Percentiles rank a stretch among this genome's conserved stretches.
Evolutionary conservation across 306 rosid species (phyloP).

Genomic region (Quercus dentata): DNA sequence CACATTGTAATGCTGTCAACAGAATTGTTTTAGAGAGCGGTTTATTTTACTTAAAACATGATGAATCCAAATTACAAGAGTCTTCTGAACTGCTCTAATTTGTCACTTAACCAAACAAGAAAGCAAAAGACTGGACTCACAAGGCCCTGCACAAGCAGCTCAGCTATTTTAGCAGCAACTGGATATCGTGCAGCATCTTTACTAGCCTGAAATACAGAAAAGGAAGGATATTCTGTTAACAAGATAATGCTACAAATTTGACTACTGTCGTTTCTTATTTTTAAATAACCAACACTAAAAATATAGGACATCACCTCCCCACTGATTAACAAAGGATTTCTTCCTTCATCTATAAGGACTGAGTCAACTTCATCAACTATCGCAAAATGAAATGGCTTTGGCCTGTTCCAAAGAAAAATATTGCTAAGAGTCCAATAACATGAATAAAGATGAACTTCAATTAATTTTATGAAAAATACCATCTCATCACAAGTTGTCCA

Average conservation of each 20-base stretch:
- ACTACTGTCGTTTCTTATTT: slow-evolving; percentile 13
- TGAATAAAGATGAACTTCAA: slow-evolving; percentile 1
- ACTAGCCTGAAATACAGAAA: slow-evolving; percentile 68
- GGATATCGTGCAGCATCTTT: slow-evolving; percentile 94
- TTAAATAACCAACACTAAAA: slow-evolving; percentile 2
- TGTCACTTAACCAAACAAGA: slow-evolving; percentile 11
- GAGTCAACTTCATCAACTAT: slow-evolving; percentile 98
- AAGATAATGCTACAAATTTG: slow-evolving; percentile 13
- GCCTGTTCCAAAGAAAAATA: slow-evolving; percentile 54
- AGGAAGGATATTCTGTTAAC: slow-evolving; percentile 18
- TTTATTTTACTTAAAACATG: slow-evolving; percentile 4
- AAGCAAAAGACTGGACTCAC: slow-evolving; percentile 50
- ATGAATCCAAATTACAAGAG: slow-evolving; percentile 6
- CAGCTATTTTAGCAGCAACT: slow-evolving; percentile 97
- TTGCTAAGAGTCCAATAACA: slow-evolving; percentile 10
- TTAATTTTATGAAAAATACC: slow-evolving; percentile 45
- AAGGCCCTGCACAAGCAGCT: slow-evolving; percentile 65
- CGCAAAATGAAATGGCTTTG: slow-evolving; percentile 94
- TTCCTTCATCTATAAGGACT: slow-evolving; percentile 93
- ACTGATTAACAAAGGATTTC: slow-evolving; percentile 94
- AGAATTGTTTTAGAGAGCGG: slow-evolving; percentile 22
- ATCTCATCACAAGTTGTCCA: slow-evolving; percentile 93
- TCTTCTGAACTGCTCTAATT: slow-evolving; percentile 14
- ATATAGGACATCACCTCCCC: slow-evolving; percentile 64
- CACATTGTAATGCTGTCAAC: slow-evolving; percentile 77